Evolutionary conservation across 495 filamentous ascomycete species (phyloP).

Genomic region (Aspergillus biplanus): DNA sequence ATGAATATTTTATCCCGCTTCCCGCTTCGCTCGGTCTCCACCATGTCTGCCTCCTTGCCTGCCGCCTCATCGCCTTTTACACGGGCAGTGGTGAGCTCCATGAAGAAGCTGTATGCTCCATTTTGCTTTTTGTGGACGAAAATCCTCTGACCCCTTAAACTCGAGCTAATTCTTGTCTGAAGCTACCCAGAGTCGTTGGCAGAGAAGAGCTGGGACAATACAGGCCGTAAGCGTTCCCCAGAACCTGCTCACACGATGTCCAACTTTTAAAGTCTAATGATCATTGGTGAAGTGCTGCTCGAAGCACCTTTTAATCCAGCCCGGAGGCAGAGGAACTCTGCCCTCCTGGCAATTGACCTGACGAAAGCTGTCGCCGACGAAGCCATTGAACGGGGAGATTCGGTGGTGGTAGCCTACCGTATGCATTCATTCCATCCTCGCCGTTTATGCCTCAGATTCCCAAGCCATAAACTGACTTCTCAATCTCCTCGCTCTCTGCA

Average conservation of each 20-base stretch:
- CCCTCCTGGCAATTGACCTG: slow-evolving; percentile 90
- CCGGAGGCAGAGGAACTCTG: slow-evolving; percentile 65
- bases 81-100: slow-evolving; percentile 74
- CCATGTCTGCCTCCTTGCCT: slow-evolving; percentile 35
- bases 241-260: not conserved
- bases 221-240: slow-evolving; percentile 63
- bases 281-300: slow-evolving; percentile 62
- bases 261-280: slow-evolving; percentile 14
- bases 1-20: slow-evolving; percentile 24
- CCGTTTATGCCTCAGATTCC: not conserved
- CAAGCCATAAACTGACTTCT: not conserved
- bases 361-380: slow-evolving; percentile 90
- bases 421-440: slow-evolving; percentile 30
- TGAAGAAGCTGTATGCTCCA: slow-evolving; percentile 75
- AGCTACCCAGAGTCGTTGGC: slow-evolving; percentile 90
- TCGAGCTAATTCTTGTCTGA: not conserved
- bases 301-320: slow-evolving; percentile 71
- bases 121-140: not conserved
- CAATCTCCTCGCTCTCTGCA: slow-evolving; percentile 3
- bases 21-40: slow-evolving; percentile 31
- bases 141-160: not conserved
- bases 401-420: slow-evolving; percentile 89
- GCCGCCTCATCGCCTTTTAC: slow-evolving; percentile 67
- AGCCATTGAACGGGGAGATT: slow-evolving; percentile 75
- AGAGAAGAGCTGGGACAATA: slow-evolving; percentile 93